Conservation (phyloP, 2,329 filamentous ascomycete genomes). For the Diaporthe caulivora region DNA sequence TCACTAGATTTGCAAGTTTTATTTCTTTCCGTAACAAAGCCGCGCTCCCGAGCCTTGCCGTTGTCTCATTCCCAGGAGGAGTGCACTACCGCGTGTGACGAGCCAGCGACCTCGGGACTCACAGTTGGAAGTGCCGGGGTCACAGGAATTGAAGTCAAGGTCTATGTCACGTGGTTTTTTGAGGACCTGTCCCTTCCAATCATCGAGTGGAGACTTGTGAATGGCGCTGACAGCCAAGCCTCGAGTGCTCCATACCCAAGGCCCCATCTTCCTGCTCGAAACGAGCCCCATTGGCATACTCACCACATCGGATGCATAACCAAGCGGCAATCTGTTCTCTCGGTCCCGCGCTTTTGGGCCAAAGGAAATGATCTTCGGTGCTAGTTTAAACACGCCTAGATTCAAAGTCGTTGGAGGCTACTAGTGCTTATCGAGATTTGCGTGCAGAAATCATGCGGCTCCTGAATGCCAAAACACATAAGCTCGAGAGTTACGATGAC, state of each 20-base stretch:
- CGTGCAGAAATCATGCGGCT: conserved; percentile 8
- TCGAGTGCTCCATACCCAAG: not conserved
- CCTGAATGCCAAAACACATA: conserved; percentile 17
- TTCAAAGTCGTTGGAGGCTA: not conserved
- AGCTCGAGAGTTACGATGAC: conserved; percentile 18
- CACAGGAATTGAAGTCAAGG: not conserved
- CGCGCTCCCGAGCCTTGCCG: too few relatives aligned
- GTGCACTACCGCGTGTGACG: too few relatives aligned
- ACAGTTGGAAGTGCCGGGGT: too few relatives aligned
- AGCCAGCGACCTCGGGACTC: too few relatives aligned
- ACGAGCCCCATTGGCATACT: not conserved
- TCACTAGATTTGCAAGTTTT: too few relatives aligned
- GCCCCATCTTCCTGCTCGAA: not conserved
- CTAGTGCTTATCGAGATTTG: not conserved
- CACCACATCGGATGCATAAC: not conserved
- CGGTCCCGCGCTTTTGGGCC: not conserved
- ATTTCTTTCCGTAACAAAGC: too few relatives aligned
- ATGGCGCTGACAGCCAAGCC: conserved; percentile 20
- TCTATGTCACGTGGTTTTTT: conserved; percentile 1
- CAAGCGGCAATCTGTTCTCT: not conserved
- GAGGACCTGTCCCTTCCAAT: not conserved
- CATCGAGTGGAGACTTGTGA: conserved; percentile 3
- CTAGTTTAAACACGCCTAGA: too few relatives aligned
- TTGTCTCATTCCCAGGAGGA: too few relatives aligned
- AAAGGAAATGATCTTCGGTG: not conserved